Evolutionary conservation across 2,329 filamentous ascomycete species (phyloP), one percentile per base, ranked within the genome.

Genomic region (Aureobasidium pullulans): DNA sequence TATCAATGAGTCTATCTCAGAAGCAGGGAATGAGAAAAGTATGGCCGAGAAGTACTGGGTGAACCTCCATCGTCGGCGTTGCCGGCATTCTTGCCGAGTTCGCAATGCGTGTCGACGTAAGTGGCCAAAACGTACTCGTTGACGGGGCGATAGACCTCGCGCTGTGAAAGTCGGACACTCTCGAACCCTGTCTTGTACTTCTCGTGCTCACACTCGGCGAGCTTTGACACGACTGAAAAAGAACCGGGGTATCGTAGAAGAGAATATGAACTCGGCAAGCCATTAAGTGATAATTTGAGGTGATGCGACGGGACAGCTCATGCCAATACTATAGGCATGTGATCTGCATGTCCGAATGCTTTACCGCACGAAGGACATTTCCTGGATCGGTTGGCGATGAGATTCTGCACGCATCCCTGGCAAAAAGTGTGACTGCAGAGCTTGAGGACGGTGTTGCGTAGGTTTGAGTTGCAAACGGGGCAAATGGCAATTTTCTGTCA

Each of bases 371-470:
- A 93, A 2, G 94, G 94, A 69, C 94, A 99, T 73, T 97, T 97
- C 65, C 94, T 84, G 76, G 93, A 92, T 37, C 94, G 88, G 69
- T 94, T 96, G 47, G 84, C 85, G 62, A 96, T 85, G 60, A 94
- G 86, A 68, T 95, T 88, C 64, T 96, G 90, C 28, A 97, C 88
- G 71, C 94, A 99, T 49, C 85, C 82, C 69, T 87, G 86, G 81
- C 94, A 99, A 73, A 97, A 96, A 50, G 96, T 84, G 73, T 99
- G 94, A 1, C 94, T 94, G 72, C 94, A 99, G 0, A 89, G 91
- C 76, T 94, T 95, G 72, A 99, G 82, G 9, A 87, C 88, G 0
- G 92, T 96, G 70, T 97, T 90, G 75, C 97, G 97, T 77, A 96
- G 92, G 66, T 93, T 90, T 68, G 85, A 87, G 66, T 90, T 89